Conservation (phyloP, 129 eudicot genomes). For the Saussurea involucrata region DNA sequence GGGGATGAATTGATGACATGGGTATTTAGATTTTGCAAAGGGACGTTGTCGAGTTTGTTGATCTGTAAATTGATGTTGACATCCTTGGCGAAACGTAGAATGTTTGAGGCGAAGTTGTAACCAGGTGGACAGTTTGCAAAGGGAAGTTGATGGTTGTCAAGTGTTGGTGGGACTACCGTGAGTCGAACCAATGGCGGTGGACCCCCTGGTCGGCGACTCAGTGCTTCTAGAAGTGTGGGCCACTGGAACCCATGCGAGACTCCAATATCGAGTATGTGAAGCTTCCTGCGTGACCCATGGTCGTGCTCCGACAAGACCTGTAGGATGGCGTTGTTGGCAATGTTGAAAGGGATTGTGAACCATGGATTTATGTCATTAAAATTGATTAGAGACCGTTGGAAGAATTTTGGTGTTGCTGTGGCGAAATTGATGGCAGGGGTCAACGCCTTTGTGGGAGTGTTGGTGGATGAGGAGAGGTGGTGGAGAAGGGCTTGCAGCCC, state of each 20-base stretch:
- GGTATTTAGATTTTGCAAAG: slow-evolving; percentile 46
- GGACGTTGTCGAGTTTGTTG: slow-evolving; percentile 52
- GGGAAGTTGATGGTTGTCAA: slow-evolving; percentile 39
- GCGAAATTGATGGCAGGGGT: slow-evolving; percentile 31
- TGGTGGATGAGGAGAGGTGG: slow-evolving; percentile 52
- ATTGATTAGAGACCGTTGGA: slow-evolving; percentile 50
- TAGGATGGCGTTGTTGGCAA: slow-evolving; percentile 76
- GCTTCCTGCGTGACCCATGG: slow-evolving; percentile 15
- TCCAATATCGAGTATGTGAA: slow-evolving; percentile 80
- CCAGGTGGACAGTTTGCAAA: slow-evolving; percentile 57
- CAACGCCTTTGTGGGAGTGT: slow-evolving; percentile 18
- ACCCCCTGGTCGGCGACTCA: slow-evolving; percentile 65
- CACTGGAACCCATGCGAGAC: slow-evolving; percentile 85
- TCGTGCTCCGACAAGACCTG: slow-evolving; percentile 60
- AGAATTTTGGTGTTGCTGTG: slow-evolving; percentile 54
- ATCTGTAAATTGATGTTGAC: slow-evolving; percentile 63
- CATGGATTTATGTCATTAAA: slow-evolving; percentile 78
- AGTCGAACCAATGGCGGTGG: slow-evolving; percentile 83
- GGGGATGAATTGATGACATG: slow-evolving; percentile 42
- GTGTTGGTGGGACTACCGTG: slow-evolving; percentile 49
- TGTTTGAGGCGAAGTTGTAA: slow-evolving; percentile 49
- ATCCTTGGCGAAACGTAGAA: slow-evolving; percentile 52
- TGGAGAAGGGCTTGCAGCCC: slow-evolving; percentile 67
- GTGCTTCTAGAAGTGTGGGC: slow-evolving; percentile 78
- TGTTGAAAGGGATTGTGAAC: slow-evolving; percentile 81